Evolutionary conservation across 2,329 filamentous ascomycete genomes (phyloP).

Genomic region (Arthrobotrys iridis): DNA sequence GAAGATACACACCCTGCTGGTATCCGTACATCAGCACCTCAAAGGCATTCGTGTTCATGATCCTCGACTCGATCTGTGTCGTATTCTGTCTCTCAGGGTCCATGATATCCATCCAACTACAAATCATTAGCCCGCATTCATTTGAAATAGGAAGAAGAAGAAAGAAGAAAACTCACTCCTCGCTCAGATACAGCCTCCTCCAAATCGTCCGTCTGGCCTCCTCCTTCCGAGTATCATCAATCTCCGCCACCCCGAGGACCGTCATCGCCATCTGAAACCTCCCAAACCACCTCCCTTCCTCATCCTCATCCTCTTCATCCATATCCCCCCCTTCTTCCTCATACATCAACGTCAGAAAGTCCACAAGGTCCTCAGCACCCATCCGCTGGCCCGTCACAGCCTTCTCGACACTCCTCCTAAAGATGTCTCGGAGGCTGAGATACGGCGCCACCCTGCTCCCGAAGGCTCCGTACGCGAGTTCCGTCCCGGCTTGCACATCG

Average conservation of each 20-base stretch:
- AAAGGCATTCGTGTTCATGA: conserved; percentile 75
- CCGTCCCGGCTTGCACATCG: conserved; percentile 79
- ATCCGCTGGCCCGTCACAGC: conserved; percentile 78
- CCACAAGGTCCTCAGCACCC: conserved; percentile 72
- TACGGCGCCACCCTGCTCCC: conserved; percentile 24
- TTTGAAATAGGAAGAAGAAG: not conserved
- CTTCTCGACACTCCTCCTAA: conserved; percentile 75
- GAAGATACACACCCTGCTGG: conserved; percentile 70
- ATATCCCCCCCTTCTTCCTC: conserved; percentile 61
- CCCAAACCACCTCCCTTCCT: conserved; percentile 60
- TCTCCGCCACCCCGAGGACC: conserved; percentile 68
- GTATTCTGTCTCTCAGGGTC: conserved; percentile 80
- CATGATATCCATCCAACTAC: conserved; percentile 77
- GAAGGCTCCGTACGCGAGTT: conserved; percentile 78
- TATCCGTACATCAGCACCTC: conserved; percentile 73
- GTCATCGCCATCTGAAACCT: conserved; percentile 81
- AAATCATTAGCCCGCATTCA: conserved; percentile 18
- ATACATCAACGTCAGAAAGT: conserved; percentile 81
- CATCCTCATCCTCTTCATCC: conserved; percentile 15
- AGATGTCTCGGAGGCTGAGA: conserved; percentile 66
- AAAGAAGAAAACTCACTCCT: conserved; percentile 66
- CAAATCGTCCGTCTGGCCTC: conserved; percentile 75
- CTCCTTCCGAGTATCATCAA: conserved; percentile 69
- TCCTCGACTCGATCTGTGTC: conserved; percentile 70
- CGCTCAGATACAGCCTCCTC: conserved; percentile 83